Conservation (phyloP, 768 basidiomycete genomes). For the Rhizopogon vulgaris region DNA sequence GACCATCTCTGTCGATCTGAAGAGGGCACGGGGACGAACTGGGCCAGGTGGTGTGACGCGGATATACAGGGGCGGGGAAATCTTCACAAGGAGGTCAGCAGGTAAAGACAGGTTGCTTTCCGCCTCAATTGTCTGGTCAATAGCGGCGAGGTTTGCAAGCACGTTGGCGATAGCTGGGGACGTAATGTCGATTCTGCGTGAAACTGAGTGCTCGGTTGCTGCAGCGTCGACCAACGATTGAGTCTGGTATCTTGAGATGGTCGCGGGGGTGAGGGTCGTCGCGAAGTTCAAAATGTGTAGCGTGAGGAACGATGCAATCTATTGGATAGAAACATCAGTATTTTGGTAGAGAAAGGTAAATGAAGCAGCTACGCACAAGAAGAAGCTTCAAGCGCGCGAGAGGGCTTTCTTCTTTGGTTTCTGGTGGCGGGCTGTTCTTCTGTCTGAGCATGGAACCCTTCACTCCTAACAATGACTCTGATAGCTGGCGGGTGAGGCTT, state of each 20-base stretch:
- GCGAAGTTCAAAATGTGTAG: slow-evolving; percentile 91
- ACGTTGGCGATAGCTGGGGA: slow-evolving; percentile 52
- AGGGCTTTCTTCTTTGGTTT: slow-evolving; percentile 65
- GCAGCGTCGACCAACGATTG: slow-evolving; percentile 11
- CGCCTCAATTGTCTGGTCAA: slow-evolving; percentile 9
- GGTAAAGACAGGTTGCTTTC: slow-evolving; percentile 15
- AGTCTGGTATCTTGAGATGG: slow-evolving; percentile 39
- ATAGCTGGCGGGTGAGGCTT: slow-evolving; percentile 19
- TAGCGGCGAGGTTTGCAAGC: slow-evolving; percentile 48
- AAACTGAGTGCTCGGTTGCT: slow-evolving; percentile 8
- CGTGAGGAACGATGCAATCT: slow-evolving; percentile 87
- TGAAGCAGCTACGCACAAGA: slow-evolving; percentile 43
- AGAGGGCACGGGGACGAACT: slow-evolving; percentile 24
- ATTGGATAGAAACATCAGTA: slow-evolving; percentile 2
- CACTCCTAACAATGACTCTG: slow-evolving; percentile 33
- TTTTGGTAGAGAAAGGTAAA: background rate
- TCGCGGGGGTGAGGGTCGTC: slow-evolving; percentile 77
- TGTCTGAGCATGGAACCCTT: slow-evolving; percentile 44
- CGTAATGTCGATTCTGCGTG: slow-evolving; percentile 65
- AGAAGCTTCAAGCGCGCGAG: slow-evolving; percentile 85
- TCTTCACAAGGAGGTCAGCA: slow-evolving; percentile 48
- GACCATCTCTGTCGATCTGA: slow-evolving; percentile 47
- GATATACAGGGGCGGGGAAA: slow-evolving; percentile 56
- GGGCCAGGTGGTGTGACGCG: slow-evolving; percentile 34
- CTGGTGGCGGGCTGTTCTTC: slow-evolving; percentile 34